Evolutionary conservation across 2,329 filamentous ascomycete species (phyloP), one percentile per base, ranked within the genome.

Genomic region (Bipolaris zeicola): DNA sequence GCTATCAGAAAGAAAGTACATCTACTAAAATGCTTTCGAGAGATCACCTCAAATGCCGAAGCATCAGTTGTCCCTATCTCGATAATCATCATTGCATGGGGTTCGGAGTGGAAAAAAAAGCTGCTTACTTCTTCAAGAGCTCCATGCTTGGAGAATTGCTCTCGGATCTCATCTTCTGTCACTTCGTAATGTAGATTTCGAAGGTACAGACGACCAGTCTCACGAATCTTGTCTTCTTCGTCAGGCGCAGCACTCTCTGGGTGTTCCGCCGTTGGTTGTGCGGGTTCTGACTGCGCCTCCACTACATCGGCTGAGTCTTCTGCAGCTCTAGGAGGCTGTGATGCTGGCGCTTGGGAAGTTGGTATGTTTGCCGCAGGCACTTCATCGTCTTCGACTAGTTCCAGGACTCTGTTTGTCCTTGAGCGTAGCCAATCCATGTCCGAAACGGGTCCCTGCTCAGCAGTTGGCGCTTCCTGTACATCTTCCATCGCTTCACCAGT

Each of bases 11-110:
- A 82, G 83, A 89, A 92, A 88, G 93, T 90, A 91, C 91, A 96
- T 98, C 94, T 99, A 99, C 95, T 97, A 99, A 96, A 96, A 96
- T 95, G 90, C 85, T 91, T 88, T 92, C 88, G 89, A 89, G 64
- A 88, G 87, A 70, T 92, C 83, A 87, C 90, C 93, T 96, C 93
- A 98, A 82, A 83, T 92, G 90, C 91, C 58, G 80, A 83, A 70
- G 90, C 90, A 94, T 97, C 90, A 92, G 94, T 87, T 98, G 95
- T 98, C 95, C 95, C 95, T 98, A 98, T 98, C 95, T 87, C 72
- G 90, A 86, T 62, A 81, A 91, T 98, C 94, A 98, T 98, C 95
- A 94, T 85, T 78, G 58, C 64, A 59, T 58, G 46, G 50, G 49
- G 20, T 55, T 2, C 43, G 60, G 47, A 58, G 60, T 52, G 50